Evolutionary conservation across 257 asterid genomes (phyloP), one percentile per base, ranked within the genome.

Genomic region (Capsicum rhomboideum): DNA sequence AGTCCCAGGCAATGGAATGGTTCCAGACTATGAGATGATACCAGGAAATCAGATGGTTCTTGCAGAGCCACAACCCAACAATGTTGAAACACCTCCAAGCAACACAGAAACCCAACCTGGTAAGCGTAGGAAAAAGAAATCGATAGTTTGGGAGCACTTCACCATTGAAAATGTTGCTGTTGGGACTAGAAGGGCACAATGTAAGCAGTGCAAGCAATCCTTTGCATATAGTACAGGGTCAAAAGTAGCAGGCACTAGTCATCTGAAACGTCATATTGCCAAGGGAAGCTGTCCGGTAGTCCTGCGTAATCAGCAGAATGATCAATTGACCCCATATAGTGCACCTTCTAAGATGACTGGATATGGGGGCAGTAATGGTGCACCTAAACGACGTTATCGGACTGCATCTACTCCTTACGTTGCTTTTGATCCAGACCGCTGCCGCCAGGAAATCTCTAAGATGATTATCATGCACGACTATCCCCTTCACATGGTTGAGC

Each of bases 111-210:
- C 87, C 53, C 91, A 75, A 54, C 87, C 79, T 1, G 75, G 67
- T 84, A 89, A 87, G 87, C 96, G 98, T 11, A 84, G 99, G 86
- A 95, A 95, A 87, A 97, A 95, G 97, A 93, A 95, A 87, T 97
- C 99, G 0, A 83, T 97, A 4, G 99, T 97, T 20, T 97, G 99
- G 99, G 99, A 97, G 85, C 97, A 97, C 87, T 97, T 97, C 91
- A 95, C 99, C 14, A 95, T 97, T 13, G 97, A 97, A 85, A 87
- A 90, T 11, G 92, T 93, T 10, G 92, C 94, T 66, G 89, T 91
- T 79, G 98, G 98, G 42, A 89, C 91, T 77, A 87, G 99, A 85
- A 90, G 97, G 86, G 99, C 99, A 0, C 94, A 90, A 90, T 97
- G 99, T 84, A 97, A 94, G 83, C 96, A 95, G 72, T 97, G 99